phyloP scores from a whole-genome alignment of 805 yeast species.

The Clavispora carvajalis region DNA sequence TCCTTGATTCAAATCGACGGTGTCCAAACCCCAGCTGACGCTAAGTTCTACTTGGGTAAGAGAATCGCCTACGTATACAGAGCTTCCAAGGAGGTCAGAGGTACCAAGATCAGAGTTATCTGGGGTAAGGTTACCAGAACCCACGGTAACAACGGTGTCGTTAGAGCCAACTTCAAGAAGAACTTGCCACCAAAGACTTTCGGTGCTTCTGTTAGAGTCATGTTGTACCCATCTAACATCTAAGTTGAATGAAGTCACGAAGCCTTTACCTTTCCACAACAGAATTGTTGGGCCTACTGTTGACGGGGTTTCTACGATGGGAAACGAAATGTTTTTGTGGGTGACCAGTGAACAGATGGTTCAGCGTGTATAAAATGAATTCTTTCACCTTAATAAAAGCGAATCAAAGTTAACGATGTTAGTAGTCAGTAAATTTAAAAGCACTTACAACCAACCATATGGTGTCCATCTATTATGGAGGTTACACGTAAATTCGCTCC shows the following conservation, averaged over 20 bases:
- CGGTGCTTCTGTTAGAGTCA: slow-evolving; percentile 99
- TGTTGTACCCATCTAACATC: slow-evolving; percentile 99
- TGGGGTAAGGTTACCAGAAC: slow-evolving; percentile 99
- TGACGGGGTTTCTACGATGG: slow-evolving; percentile 1
- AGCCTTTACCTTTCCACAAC: slow-evolving; percentile 6
- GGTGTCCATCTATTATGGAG: no score
- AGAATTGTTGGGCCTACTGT: slow-evolving; percentile 8
- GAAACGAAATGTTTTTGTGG: slow-evolving; percentile 4
- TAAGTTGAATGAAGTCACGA: slow-evolving; percentile 39
- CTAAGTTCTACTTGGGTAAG: slow-evolving; percentile 99
- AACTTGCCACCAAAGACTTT: slow-evolving; percentile 99
- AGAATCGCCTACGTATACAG: slow-evolving; percentile 99
- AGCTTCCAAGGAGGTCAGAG: slow-evolving; percentile 96
- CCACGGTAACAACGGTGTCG: slow-evolving; percentile 98
- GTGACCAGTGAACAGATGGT: slow-evolving; percentile 2
- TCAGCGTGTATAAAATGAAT: slow-evolving; percentile 18
- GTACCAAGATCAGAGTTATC: slow-evolving; percentile 98
- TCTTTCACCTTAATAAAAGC: slow-evolving; percentile 7
- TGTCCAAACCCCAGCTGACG: slow-evolving; percentile 86
- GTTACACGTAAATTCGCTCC: background rate
- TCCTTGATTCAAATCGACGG: slow-evolving; percentile 97
- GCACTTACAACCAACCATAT: no score
- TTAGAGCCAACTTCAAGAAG: slow-evolving; percentile 98
- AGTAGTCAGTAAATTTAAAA: no score
- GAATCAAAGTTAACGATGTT: background rate